Evolutionary conservation across 106 monocot species (phyloP).

Genomic region (Phalaenopsis equestris): DNA sequence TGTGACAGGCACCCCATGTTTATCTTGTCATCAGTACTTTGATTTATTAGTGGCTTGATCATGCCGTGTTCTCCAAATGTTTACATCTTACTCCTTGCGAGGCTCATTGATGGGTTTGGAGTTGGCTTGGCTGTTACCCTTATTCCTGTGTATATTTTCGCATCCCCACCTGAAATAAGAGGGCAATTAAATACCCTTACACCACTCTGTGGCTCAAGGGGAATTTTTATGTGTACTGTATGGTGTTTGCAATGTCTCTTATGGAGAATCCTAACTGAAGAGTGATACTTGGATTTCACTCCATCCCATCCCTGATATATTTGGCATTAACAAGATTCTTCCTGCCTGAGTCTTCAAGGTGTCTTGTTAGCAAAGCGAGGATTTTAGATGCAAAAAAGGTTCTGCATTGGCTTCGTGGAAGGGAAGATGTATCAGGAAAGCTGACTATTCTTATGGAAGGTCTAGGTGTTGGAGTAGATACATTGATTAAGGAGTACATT

Average conservation of each 20-base stretch:
- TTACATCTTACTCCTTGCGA: constrained; percentile 43
- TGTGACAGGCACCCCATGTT: constrained; percentile 53
- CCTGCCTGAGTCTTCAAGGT: constrained; percentile 66
- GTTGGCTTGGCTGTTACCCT: constrained; percentile 11
- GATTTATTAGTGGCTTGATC: constrained; percentile 48
- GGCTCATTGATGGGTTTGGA: constrained; percentile 65
- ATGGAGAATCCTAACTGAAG: constrained; percentile 51
- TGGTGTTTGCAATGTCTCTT: constrained; percentile 62
- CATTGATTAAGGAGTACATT: no score
- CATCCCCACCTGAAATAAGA: constrained; percentile 55
- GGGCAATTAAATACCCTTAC: constrained; percentile 62
- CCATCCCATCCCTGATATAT: constrained; percentile 47
- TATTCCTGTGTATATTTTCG: constrained; percentile 63
- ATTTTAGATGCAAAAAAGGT: constrained; percentile 60
- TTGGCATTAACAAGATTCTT: constrained; percentile 50
- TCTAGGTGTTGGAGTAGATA: no score
- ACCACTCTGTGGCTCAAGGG: constrained; percentile 54
- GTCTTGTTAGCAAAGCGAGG: constrained; percentile 69
- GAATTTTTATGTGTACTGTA: constrained; percentile 64
- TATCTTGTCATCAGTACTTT: constrained; percentile 45
- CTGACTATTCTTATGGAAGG: no score
- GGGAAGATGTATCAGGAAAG: constrained; percentile 52
- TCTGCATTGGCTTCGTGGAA: constrained; percentile 52
- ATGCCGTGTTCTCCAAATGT: constrained; percentile 72
- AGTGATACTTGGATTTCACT: constrained; percentile 58